Evolutionary conservation across 805 yeast genomes (phyloP), one percentile per base, ranked within the genome.

Genomic region (Saitoella complicata): DNA sequence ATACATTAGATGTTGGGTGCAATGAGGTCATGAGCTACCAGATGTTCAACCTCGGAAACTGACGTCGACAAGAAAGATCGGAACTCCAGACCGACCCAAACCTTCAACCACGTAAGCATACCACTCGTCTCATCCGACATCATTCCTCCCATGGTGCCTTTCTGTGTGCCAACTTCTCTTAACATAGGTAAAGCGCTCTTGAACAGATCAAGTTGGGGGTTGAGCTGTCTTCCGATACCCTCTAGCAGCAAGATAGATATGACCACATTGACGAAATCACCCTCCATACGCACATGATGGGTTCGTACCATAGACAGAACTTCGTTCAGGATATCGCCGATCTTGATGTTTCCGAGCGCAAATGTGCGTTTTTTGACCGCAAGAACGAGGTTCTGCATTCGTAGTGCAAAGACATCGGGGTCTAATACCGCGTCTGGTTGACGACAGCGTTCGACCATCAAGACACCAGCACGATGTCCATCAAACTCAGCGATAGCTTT

Each of bases 241-340:
- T 91, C 98, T 46, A 91, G 65, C 45, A 91, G 67, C 45, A 91
- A 64, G 29, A 91, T 86, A 1, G 97, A 95, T 32, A 91, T 85
- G n/a, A 91, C 80, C 29, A 91, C 95, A 32, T 94, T 85, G 38
- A 91, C 78, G 57, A 91, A 91, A 61, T 91, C 98, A 5, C 94
- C 93, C 58, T 91, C 99, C 94, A 91, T 82, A 57, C 95, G 71
- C 21, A 91, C 98, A 61, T 91, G 99, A 60, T 91, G 98, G 7
- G 69, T 66, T 49, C 97, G 68, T 12, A 91, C 97, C 96, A 91
- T 86, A 3, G 78, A 68, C 47, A 91, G 69, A 70, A 88, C 87
- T 55, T 77, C 80, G 53, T 85, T 91, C 46, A 91, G 67, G 46
- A 91, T 66, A 55, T 87, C 96, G 4, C 97, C 96, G 50, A 91